Evolutionary conservation across 495 filamentous ascomycete species (phyloP).

Genomic region (Aspergillus saccharolyticus): DNA sequence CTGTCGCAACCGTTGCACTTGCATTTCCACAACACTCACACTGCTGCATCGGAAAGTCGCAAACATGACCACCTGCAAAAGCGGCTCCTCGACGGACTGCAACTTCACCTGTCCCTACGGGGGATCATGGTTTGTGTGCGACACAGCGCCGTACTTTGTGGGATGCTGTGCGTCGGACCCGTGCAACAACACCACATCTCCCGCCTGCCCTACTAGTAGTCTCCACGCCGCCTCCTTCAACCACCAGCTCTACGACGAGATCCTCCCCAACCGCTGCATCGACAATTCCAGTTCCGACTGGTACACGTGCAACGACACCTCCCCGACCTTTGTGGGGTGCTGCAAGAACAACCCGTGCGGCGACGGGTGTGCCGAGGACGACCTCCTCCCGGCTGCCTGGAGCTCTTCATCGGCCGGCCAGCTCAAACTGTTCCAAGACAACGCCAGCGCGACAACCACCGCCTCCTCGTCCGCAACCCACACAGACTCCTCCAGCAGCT

Average conservation of each 20-base stretch:
- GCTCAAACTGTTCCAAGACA: conserved; percentile 16
- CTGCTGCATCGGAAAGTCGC: not conserved
- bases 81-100: conserved; percentile 8
- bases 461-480: not conserved
- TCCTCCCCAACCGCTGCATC: conserved; percentile 20
- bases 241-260: conserved; percentile 3
- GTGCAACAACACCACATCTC: conserved; percentile 18
- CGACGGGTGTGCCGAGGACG: conserved; percentile 17
- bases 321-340: conserved; percentile 25
- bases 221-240: conserved; percentile 21
- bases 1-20: not conserved
- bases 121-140: conserved; percentile 26
- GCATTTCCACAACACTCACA: not conserved
- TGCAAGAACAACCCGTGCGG: conserved; percentile 17
- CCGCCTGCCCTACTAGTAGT: conserved; percentile 17
- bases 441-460: not conserved
- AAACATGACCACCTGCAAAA: conserved; percentile 1
- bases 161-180: conserved; percentile 27
- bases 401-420: conserved; percentile 6
- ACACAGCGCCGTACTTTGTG: conserved; percentile 19
- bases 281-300: conserved; percentile 9
- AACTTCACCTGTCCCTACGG: conserved; percentile 24
- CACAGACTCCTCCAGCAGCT: not conserved
- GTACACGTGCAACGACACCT: conserved; percentile 22
- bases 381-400: conserved; percentile 21